Evolutionary conservation across 2,329 filamentous ascomycete genomes (phyloP), one percentile per base, ranked within the genome.

Genomic region (Diaporthe capsici): DNA sequence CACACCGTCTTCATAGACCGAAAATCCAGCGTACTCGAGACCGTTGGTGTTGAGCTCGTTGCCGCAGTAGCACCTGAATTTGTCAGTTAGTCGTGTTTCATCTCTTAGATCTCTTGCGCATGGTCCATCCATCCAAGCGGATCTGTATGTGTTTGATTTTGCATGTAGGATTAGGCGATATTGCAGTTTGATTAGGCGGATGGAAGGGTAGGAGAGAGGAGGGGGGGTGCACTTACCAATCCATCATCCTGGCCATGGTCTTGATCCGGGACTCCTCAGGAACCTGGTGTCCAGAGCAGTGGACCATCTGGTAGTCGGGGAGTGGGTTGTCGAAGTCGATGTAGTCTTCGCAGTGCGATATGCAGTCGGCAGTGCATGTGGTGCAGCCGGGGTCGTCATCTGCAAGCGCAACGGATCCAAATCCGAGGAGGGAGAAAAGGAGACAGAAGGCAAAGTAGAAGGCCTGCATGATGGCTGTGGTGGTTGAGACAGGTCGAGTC

Each of bases 101-200:
- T 42, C 58, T 8, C 22, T 61, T 15, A 2, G 37, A n/a, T 28
- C 37, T 7, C 55, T 57, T 28, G 15, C 3, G 6, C 20, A 49
- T 49, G 20, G 47, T 10, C 20, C 22, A 51, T 51, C 22, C 49
- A 49, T 22, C 47, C 7, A 49, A n/a, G 17, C 37, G 12, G 37
- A 39, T 17, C 8, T 22, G 13, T 25, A 22, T 53, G 51, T 51
- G 22, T 20, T 1, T 44, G 42, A 44, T 20, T 44, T 44, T 44
- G 42, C 15, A 44, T 1, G 5, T 7, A 20, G 42, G 42, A 44
- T 22, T 22, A 17, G 44, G 44, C 13, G 20, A 49, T 22, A 22
- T 20, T 1, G 1, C 8, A 0, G 2, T 49, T 2, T 17, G 5
- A 2, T 20, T 1, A 20, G 42, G 42, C 7, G n/a, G 0, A 5